phyloP scores from a whole-genome alignment of 2,329 filamentous ascomycete genomes.

The Colletotrichum australisinense region DNA sequence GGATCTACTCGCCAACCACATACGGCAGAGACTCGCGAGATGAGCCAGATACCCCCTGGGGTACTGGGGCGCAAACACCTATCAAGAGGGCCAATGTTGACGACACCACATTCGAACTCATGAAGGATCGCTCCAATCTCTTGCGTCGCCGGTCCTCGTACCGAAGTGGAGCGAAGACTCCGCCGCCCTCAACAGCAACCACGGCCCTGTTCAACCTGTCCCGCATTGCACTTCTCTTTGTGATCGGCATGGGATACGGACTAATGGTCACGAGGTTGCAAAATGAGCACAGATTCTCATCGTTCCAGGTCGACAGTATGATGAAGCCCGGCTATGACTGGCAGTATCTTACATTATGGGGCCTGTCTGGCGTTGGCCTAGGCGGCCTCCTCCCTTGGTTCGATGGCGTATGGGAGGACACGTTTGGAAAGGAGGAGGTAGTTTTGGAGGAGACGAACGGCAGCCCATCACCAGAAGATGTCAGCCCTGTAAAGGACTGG shows the following conservation, averaged over 20 bases:
- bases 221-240: constrained; percentile 76
- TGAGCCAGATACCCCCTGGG: constrained; percentile 79
- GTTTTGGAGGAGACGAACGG: constrained; percentile 37
- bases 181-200: constrained; percentile 42
- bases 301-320: constrained; percentile 65
- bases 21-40: constrained; percentile 63
- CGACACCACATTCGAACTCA: constrained; percentile 57
- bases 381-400: constrained; percentile 87
- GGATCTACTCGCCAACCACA: constrained; percentile 83
- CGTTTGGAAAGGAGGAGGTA: constrained; percentile 52
- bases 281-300: constrained; percentile 71
- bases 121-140: constrained; percentile 52
- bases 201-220: constrained; percentile 62
- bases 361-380: constrained; percentile 78
- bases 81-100: constrained; percentile 55
- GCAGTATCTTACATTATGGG: constrained; percentile 85
- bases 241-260: constrained; percentile 86
- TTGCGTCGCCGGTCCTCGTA: constrained; percentile 50
- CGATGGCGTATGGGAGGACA: constrained; percentile 78
- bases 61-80: constrained; percentile 80
- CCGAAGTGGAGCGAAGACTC: constrained; percentile 42
- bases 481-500: constrained; percentile 74
- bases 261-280: constrained; percentile 84
- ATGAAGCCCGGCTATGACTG: constrained; percentile 61
- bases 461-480: constrained; percentile 41